These are phyloP conservation scores for Citrus australasica DNA, from an alignment of 345 rosid species.

Conservation along the genomic window DNA sequence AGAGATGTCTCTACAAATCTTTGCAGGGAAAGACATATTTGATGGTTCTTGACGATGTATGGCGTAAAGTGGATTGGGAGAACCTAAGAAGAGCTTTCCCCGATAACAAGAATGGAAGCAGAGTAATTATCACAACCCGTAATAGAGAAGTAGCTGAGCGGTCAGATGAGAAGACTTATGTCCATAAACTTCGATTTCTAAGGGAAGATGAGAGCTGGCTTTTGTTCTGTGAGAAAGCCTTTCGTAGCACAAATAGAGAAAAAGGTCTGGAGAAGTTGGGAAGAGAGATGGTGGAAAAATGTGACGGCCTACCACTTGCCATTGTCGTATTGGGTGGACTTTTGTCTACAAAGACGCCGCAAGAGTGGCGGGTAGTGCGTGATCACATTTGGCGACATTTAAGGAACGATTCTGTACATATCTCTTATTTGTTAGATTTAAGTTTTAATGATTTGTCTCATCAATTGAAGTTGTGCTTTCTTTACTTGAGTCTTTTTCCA, in stretches of 20 bases:
- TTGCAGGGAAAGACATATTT: background rate
- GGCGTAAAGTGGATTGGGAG: background rate
- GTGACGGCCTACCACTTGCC: background rate
- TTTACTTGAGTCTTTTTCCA: background rate
- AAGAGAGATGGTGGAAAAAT: background rate
- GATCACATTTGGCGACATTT: background rate
- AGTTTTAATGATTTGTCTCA: background rate
- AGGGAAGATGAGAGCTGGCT: constrained; percentile 10
- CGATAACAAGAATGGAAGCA: background rate
- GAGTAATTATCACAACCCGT: background rate
- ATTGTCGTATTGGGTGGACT: background rate
- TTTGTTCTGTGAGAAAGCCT: background rate
- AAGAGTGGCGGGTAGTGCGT: background rate
- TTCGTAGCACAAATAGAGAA: background rate
- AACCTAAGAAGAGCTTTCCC: constrained; percentile 1
- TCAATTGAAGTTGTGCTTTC: background rate
- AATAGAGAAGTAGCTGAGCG: background rate
- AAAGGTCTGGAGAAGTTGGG: background rate
- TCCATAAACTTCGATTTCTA: background rate
- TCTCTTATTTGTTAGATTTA: background rate
- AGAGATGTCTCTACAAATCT: background rate
- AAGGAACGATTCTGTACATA: background rate
- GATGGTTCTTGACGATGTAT: background rate
- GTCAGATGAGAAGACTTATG: background rate
- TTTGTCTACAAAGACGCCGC: background rate